Evolutionary conservation across 1,284 basidiomycete genomes (phyloP).

Genomic region (Rhodotorula sp.): DNA sequence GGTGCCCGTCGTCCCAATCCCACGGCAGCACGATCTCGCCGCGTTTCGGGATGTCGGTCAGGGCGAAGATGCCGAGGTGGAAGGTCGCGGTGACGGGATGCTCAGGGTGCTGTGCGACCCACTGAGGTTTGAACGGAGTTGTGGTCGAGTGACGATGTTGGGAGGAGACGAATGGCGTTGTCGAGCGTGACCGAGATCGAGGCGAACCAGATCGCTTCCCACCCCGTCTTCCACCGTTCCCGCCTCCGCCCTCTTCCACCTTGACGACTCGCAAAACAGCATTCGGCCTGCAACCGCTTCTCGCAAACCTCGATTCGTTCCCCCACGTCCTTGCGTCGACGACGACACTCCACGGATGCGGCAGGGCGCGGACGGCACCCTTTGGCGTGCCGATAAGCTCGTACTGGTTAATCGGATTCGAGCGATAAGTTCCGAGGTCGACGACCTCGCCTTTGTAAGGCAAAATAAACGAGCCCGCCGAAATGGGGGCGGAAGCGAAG

Average conservation of each 20-base stretch:
- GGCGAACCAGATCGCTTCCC: conserved; percentile 4
- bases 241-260: conserved; percentile 49
- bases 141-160: not conserved
- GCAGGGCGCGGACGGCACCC: conserved; percentile 73
- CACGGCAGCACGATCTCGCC: conserved; percentile 90
- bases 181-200: not conserved
- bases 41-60: conserved; percentile 68
- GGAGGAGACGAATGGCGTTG: not conserved
- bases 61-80: conserved; percentile 78
- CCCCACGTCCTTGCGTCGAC: conserved; percentile 82
- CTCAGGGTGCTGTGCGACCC: conserved; percentile 32
- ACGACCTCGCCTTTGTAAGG: conserved; percentile 49
- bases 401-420: conserved; percentile 59
- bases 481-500: conserved; percentile 49
- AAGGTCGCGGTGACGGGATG: conserved; percentile 54
- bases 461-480: conserved; percentile 50
- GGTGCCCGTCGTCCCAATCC: conserved; percentile 95
- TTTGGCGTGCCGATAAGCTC: conserved; percentile 56
- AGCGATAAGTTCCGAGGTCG: conserved; percentile 48
- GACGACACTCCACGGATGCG: conserved; percentile 74
- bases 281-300: conserved; percentile 85
- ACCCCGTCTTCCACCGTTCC: not conserved
- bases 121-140: conserved; percentile 5
- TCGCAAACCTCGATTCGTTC: conserved; percentile 68
- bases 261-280: conserved; percentile 77